These are phyloP conservation scores for Macrolepiota dolichaula DNA, from an alignment of 768 basidiomycete species.

Conservation along the genomic window DNA sequence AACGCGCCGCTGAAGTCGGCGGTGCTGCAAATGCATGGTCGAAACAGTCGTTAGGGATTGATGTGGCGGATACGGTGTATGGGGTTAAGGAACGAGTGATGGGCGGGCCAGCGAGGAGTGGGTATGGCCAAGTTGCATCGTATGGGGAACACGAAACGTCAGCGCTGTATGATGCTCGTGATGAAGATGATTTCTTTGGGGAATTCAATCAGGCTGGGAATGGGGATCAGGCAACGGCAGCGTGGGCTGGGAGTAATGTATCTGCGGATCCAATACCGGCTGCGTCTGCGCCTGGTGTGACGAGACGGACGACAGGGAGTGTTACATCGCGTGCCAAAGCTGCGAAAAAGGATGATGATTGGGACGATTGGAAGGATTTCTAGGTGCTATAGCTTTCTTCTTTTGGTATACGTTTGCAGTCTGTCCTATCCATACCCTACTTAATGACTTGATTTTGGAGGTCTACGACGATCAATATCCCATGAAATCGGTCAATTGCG, in stretches of 20 bases:
- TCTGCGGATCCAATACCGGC: slow-evolving; percentile 3
- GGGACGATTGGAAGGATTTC: slow-evolving; percentile 85
- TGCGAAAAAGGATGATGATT: slow-evolving; percentile 51
- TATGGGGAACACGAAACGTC: slow-evolving; percentile 49
- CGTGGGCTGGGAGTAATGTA: neutral
- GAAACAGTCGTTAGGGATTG: slow-evolving; percentile 75
- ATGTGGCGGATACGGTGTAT: slow-evolving; percentile 76
- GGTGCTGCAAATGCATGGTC: slow-evolving; percentile 74
- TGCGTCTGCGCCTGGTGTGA: slow-evolving; percentile 6
- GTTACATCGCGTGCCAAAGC: slow-evolving; percentile 15
- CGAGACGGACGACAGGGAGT: slow-evolving; percentile 6
- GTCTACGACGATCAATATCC: neutral
- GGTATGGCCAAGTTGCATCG: slow-evolving; percentile 46
- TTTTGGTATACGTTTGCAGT: neutral
- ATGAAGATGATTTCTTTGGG: slow-evolving; percentile 67
- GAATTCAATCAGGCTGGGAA: slow-evolving; percentile 32
- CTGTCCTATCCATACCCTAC: neutral
- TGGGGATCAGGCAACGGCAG: neutral
- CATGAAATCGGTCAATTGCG: too few relatives aligned
- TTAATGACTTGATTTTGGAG: neutral
- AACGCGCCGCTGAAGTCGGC: slow-evolving; percentile 59
- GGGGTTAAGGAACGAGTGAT: slow-evolving; percentile 58
- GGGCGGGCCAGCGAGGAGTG: slow-evolving; percentile 50
- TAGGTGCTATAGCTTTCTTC: slow-evolving; percentile 28
- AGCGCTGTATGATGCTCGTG: slow-evolving; percentile 49